Evolutionary conservation across 2,329 filamentous ascomycete genomes (phyloP).

Genomic region (Aspergillus vadensis): DNA sequence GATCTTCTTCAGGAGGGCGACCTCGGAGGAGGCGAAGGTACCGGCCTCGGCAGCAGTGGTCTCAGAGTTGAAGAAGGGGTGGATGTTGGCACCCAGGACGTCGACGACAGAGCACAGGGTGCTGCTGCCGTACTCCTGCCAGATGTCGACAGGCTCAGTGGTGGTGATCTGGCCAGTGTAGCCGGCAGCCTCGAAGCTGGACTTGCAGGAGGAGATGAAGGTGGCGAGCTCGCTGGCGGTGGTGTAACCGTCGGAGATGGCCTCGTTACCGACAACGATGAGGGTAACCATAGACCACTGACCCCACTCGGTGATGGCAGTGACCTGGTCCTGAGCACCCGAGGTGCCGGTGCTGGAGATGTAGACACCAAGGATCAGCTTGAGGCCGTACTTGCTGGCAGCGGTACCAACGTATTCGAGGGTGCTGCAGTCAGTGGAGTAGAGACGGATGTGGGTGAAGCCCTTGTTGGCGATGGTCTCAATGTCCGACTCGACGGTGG

Average conservation of each 20-base stretch:
- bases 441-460: constrained; percentile 75
- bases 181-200: constrained; percentile 62
- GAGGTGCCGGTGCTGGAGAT: constrained; percentile 65
- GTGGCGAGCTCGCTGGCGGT: constrained; percentile 63
- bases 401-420: constrained; percentile 74
- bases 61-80: constrained; percentile 87
- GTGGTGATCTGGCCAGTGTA: constrained; percentile 79
- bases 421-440: constrained; percentile 87
- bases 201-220: constrained; percentile 70
- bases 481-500: constrained; percentile 64
- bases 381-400: constrained; percentile 66
- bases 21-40: constrained; percentile 72
- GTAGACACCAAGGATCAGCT: constrained; percentile 86
- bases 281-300: constrained; percentile 76
- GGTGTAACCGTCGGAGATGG: constrained; percentile 73
- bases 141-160: constrained; percentile 79
- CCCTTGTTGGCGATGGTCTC: constrained; percentile 63
- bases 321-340: constrained; percentile 71
- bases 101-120: constrained; percentile 73
- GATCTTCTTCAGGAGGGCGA: constrained; percentile 67
- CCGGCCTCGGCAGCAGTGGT: constrained; percentile 68
- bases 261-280: constrained; percentile 88
- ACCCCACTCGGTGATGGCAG: constrained; percentile 69
- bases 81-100: constrained; percentile 80
- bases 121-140: constrained; percentile 60